Conservation (phyloP, 495 filamentous ascomycete genomes). For the Penicillium dipodomyicola region DNA sequence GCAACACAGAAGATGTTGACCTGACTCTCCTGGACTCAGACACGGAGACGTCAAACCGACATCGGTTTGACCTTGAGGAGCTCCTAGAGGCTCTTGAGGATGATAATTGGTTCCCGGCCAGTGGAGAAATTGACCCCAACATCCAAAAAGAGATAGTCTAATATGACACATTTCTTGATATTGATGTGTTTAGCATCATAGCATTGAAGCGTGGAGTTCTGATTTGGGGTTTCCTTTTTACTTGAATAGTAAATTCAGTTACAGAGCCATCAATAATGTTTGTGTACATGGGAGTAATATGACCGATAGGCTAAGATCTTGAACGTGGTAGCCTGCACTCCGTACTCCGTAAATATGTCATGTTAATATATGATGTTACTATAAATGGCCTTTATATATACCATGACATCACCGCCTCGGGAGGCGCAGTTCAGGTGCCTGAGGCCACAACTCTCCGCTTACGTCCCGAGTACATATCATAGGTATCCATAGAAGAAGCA, state of each 20-base stretch:
- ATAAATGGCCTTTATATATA: neutral
- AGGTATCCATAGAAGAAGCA: neutral
- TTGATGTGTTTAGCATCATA: slow-evolving; percentile 5
- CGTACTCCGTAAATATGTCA: neutral
- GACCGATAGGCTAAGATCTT: neutral
- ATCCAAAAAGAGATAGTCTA: slow-evolving; percentile 17
- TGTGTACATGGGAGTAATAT: neutral
- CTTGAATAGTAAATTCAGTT: neutral
- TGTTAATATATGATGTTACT: neutral
- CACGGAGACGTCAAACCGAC: neutral
- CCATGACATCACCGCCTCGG: slow-evolving; percentile 1
- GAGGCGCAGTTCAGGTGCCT: slow-evolving; percentile 8
- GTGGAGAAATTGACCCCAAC: slow-evolving; percentile 33
- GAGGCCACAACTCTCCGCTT: slow-evolving; percentile 1
- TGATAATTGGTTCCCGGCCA: slow-evolving; percentile 50
- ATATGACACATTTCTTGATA: neutral
- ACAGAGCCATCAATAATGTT: neutral
- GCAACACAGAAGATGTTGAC: slow-evolving; percentile 28
- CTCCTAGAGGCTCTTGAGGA: slow-evolving; percentile 34
- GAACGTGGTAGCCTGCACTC: neutral
- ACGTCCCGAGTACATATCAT: slow-evolving; percentile 3
- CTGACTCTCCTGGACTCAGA: slow-evolving; percentile 32
- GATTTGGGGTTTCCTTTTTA: neutral
- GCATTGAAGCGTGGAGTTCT: slow-evolving; percentile 1
- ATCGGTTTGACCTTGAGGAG: slow-evolving; percentile 17